Conservation (phyloP, 495 filamentous ascomycete species). For the Daldinia concentrica region DNA sequence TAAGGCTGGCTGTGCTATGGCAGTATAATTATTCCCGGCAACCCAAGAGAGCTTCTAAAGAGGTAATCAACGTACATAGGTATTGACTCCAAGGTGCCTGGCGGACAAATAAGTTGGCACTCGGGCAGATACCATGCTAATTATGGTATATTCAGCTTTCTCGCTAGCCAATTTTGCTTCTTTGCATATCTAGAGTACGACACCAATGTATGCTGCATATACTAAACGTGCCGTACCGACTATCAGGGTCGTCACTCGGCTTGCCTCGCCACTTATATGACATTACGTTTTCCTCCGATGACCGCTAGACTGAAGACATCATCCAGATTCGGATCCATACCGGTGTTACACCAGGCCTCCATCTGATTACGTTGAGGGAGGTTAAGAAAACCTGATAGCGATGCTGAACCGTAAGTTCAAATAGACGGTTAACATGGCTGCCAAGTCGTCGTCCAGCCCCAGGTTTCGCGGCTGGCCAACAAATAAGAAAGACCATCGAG, state of each 20-base stretch:
- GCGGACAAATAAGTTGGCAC: not conserved
- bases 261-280: conserved; percentile 25
- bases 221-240: not conserved
- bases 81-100: not conserved
- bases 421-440: conserved; percentile 10
- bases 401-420: conserved; percentile 7
- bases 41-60: conserved; percentile 1
- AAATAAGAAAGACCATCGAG: conserved; percentile 2
- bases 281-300: conserved; percentile 10
- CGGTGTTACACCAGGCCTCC: conserved; percentile 19
- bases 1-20: conserved; percentile 27
- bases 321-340: not conserved
- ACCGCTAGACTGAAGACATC: conserved; percentile 9
- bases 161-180: not conserved
- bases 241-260: not conserved
- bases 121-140: not conserved
- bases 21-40: conserved; percentile 20
- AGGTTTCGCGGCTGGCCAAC: conserved; percentile 15
- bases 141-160: not conserved
- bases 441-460: conserved; percentile 21
- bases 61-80: not conserved
- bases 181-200: not conserved
- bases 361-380: conserved; percentile 7
- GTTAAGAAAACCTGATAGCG: not conserved
- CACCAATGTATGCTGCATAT: not conserved